Percentiles rank a stretch among this genome's conserved stretches.
Conservation (phyloP, 176 grass and related monocot species). For the Juncus inflexus region DNA sequence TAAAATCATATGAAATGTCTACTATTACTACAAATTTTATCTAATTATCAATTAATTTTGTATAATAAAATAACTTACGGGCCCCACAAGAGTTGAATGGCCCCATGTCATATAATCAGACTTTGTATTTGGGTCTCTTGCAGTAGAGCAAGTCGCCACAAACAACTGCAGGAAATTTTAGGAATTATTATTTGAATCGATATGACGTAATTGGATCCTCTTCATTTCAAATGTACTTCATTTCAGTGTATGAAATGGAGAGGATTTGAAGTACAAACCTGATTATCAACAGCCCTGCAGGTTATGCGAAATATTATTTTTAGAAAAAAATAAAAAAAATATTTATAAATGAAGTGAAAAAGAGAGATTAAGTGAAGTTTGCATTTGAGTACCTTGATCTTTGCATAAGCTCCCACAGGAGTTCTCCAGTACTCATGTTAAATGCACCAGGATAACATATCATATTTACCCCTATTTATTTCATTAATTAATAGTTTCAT, state of each 20-base stretch:
- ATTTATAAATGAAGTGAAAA: not conserved
- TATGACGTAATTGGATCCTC: not conserved
- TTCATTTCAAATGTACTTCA: not conserved
- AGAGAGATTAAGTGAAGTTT: not conserved
- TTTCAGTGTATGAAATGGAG: too few species aligned
- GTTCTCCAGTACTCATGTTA: slow-evolving; percentile 59
- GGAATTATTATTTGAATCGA: not conserved
- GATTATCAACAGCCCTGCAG: slow-evolving; percentile 55
- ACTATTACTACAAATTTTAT: not conserved
- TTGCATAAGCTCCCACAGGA: slow-evolving; percentile 77
- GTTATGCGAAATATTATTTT: not conserved
- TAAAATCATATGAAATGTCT: slow-evolving; percentile 3
- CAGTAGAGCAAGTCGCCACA: slow-evolving; percentile 50
- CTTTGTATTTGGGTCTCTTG: slow-evolving; percentile 30
- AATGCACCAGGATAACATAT: slow-evolving; percentile 69
- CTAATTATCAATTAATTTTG: too few species aligned
- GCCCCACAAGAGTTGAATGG: slow-evolving; percentile 54
- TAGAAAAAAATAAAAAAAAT: slow-evolving; percentile 7
- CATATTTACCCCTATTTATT: slow-evolving; percentile 43
- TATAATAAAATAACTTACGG: slow-evolving; percentile 28
- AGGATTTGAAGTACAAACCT: slow-evolving; percentile 30
- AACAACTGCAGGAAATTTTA: slow-evolving; percentile 39
- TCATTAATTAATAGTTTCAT: not conserved
- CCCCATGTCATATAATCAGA: slow-evolving; percentile 56
- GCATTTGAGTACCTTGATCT: slow-evolving; percentile 50